Percentiles rank a stretch among this genome's conserved stretches.
phyloP scores from a whole-genome alignment of 1,139 yeast species.

The Meyerozyma carpophila region DNA sequence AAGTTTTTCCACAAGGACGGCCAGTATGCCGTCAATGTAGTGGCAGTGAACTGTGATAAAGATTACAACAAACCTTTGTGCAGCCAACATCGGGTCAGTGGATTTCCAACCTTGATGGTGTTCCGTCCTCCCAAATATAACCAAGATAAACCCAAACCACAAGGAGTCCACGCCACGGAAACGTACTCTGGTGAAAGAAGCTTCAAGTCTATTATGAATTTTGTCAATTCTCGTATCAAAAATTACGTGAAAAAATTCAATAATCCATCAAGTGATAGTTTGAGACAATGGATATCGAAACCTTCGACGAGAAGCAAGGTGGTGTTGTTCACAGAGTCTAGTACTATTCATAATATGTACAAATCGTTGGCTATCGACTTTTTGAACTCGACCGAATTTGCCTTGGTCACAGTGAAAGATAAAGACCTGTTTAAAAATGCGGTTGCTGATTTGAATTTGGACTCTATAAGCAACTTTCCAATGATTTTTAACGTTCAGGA shows the following conservation, averaged over 20 bases:
- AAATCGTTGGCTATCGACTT: slow-evolving; percentile 78
- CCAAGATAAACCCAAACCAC: slow-evolving; percentile 6
- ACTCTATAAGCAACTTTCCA: slow-evolving; percentile 17
- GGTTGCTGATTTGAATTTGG: slow-evolving; percentile 14
- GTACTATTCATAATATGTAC: slow-evolving; percentile 52
- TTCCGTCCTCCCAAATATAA: slow-evolving; percentile 75
- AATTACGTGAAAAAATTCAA: slow-evolving; percentile 60
- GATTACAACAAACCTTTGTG: slow-evolving; percentile 65
- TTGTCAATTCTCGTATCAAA: slow-evolving; percentile 58
- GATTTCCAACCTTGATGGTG: slow-evolving; percentile 78
- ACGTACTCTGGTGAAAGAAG: slow-evolving; percentile 66
- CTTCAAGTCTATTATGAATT: slow-evolving; percentile 53
- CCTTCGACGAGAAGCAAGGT: slow-evolving; percentile 22
- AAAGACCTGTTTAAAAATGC: slow-evolving; percentile 6
- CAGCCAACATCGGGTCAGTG: slow-evolving; percentile 57
- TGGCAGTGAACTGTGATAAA: slow-evolving; percentile 82
- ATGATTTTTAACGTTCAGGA: slow-evolving; percentile 18
- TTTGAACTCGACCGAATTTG: slow-evolving; percentile 31
- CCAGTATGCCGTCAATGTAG: slow-evolving; percentile 63
- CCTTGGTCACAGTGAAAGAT: slow-evolving; percentile 14
- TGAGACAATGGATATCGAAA: slow-evolving; percentile 23
- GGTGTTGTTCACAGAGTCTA: slow-evolving; percentile 42
- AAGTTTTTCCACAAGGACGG: slow-evolving; percentile 42
- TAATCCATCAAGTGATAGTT: slow-evolving; percentile 17
- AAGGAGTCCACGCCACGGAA: slow-evolving; percentile 51